Evolutionary conservation across 2,329 filamentous ascomycete species (phyloP).

Genomic region (Acephala macrosclerotiorum): DNA sequence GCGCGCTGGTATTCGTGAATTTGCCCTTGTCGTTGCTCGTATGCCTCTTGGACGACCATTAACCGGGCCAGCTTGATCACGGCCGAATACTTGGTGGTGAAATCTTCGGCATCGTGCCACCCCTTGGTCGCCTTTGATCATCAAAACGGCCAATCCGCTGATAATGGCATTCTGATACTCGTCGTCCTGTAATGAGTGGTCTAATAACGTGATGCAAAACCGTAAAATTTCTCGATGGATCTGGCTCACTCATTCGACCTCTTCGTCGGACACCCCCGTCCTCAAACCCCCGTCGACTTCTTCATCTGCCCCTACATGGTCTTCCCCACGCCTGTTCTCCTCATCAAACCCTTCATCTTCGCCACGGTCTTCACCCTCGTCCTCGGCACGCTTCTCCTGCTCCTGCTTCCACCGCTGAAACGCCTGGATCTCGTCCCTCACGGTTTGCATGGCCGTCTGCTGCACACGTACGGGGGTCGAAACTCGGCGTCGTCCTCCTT

Average conservation of each 20-base stretch:
- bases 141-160: conserved; percentile 24
- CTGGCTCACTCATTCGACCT: conserved; percentile 8
- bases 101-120: no score
- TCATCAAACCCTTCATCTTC: no score
- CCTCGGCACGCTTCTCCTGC: no score
- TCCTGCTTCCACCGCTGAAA: conserved; percentile 19
- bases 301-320: no score
- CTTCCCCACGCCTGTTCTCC: conserved; percentile 9
- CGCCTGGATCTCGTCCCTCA: conserved; percentile 14
- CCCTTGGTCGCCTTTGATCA: conserved; percentile 15
- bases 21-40: no score
- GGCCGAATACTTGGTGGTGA: no score
- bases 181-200: conserved; percentile 22
- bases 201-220: conserved; percentile 24
- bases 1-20: no score
- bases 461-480: conserved; percentile 19
- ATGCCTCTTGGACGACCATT: conserved; percentile 25
- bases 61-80: conserved; percentile 27
- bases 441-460: conserved; percentile 14
- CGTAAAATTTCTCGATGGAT: conserved; percentile 14
- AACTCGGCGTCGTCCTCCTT: conserved; percentile 15
- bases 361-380: no score
- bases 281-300: no score
- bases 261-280: conserved; percentile 6
- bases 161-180: conserved; percentile 28